A percentile compares a stretch with the other conserved stretches of the same genome.
Evolutionary conservation across 139 green algal species (phyloP).

Genomic region (Astrephomene gubernaculifera): DNA sequence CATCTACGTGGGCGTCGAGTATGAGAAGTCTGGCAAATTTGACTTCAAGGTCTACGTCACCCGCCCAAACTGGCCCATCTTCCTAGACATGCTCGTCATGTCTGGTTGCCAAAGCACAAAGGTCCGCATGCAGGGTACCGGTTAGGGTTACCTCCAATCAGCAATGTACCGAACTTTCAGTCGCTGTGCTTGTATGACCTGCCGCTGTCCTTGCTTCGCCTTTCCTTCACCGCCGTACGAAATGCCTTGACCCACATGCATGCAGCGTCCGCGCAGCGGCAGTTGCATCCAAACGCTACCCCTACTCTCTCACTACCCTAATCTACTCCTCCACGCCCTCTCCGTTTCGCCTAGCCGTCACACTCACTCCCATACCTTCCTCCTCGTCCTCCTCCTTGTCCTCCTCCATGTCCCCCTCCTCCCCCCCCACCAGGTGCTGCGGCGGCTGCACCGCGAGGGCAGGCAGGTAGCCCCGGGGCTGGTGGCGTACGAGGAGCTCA

Average conservation of each 20-base stretch:
- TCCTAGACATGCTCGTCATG: conserved; percentile 39
- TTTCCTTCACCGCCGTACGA: no score
- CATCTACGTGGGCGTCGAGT: conserved; percentile 30
- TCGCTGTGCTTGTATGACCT: no score
- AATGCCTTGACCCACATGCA: no score
- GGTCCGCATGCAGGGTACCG: background rate
- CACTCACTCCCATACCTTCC: no score
- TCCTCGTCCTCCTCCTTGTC: background rate
- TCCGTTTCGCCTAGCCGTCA: no score
- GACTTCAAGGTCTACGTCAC: conserved; percentile 45
- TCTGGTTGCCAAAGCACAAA: conserved; percentile 29
- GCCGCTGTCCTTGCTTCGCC: no score
- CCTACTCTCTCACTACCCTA: no score
- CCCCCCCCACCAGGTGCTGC: conserved; percentile 1
- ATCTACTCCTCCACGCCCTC: no score
- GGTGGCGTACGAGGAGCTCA: conserved; percentile 37
- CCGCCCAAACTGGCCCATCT: background rate
- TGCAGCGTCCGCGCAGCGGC: no score
- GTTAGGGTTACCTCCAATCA: no score
- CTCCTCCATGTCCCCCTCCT: background rate
- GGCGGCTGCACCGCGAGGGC: conserved; percentile 14
- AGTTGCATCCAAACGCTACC: no score
- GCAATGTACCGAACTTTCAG: no score
- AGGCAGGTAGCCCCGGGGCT: background rate
- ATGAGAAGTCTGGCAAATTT: conserved; percentile 8